Evolutionary conservation across 768 basidiomycete genomes (phyloP).

Genomic region (Mycena haematopus): DNA sequence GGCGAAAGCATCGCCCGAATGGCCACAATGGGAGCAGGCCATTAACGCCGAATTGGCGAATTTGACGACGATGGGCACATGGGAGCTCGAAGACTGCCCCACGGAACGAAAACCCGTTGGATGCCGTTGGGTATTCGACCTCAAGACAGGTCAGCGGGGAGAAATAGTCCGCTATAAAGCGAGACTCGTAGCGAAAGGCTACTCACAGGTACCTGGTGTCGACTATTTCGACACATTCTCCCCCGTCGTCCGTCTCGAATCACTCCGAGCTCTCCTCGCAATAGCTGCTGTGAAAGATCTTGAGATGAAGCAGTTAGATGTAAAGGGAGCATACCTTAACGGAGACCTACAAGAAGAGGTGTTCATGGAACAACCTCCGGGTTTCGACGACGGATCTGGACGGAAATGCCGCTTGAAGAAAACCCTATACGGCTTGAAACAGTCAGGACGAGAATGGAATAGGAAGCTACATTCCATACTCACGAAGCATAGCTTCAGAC

Average conservation of each 20-base stretch:
- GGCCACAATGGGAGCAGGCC: conserved; percentile 8
- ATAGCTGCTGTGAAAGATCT: conserved; percentile 10
- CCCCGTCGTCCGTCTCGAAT: conserved; percentile 13
- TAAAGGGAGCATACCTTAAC: no score
- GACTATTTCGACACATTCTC: conserved; percentile 17
- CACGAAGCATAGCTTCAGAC: neutral
- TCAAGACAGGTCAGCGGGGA: conserved; percentile 18
- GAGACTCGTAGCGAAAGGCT: conserved; percentile 15
- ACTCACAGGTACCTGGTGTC: conserved; percentile 17
- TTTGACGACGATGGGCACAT: conserved; percentile 6
- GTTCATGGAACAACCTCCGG: neutral
- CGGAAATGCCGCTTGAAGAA: neutral
- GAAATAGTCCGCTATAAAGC: conserved; percentile 17
- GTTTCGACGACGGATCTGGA: neutral
- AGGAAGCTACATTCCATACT: neutral
- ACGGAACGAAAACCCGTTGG: conserved; percentile 12
- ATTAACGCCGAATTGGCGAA: conserved; percentile 5
- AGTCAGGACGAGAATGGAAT: neutral
- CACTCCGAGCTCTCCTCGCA: conserved; percentile 7
- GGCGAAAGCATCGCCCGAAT: conserved; percentile 9
- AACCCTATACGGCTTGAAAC: neutral
- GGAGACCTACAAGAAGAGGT: neutral
- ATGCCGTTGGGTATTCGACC: conserved; percentile 17
- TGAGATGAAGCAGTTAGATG: no score
- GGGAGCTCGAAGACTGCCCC: conserved; percentile 12